phyloP scores from a whole-genome alignment of 2,329 filamentous ascomycete species.

The Claviceps africana region DNA sequence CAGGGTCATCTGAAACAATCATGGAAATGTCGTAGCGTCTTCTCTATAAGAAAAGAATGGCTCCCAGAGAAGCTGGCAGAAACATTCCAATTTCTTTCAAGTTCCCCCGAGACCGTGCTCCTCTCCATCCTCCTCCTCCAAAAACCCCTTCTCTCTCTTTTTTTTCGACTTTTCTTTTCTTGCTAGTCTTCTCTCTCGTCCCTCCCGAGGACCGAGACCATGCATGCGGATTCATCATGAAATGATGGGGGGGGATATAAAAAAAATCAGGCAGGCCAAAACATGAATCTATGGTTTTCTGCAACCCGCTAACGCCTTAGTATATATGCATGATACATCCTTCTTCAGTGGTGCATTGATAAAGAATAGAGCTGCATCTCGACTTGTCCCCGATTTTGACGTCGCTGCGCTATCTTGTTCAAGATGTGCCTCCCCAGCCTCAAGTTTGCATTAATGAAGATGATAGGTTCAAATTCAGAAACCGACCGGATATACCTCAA shows the following conservation, averaged over 20 bases:
- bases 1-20: neutral
- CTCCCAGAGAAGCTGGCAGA: neutral
- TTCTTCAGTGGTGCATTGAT: neutral
- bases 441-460: neutral
- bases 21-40: neutral
- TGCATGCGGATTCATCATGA: neutral
- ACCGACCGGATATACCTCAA: neutral
- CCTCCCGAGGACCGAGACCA: neutral
- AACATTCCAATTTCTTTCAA: neutral
- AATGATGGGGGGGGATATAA: neutral
- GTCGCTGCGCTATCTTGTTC: neutral
- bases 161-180: neutral
- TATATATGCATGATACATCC: slow-evolving; percentile 6
- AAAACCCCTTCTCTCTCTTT: no score
- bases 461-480: neutral
- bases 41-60: neutral
- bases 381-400: neutral
- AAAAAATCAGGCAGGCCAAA: slow-evolving; percentile 1
- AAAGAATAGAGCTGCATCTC: neutral
- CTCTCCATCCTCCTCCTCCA: no score
- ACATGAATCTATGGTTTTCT: slow-evolving; percentile 5
- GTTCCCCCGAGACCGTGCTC: neutral
- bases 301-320: slow-evolving; percentile 6
- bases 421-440: neutral
- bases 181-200: neutral